Conservation (phyloP, 2,329 filamentous ascomycete species). For the Beauveria rudraprayagi region DNA sequence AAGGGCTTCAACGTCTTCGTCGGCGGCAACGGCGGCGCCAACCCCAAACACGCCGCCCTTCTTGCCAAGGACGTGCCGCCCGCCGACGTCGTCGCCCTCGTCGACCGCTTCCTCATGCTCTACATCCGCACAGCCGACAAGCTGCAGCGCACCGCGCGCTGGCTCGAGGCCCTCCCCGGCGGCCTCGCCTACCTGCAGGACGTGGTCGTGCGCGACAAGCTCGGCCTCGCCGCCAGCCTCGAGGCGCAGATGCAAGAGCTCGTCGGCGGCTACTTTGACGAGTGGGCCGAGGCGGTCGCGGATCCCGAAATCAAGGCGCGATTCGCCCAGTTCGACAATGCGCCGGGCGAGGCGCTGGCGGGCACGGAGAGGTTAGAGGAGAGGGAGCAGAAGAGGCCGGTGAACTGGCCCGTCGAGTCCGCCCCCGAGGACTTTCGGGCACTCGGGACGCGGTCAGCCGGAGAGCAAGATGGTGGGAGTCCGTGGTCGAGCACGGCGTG, state of each 20-base stretch:
- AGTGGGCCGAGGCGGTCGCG: constrained; percentile 79
- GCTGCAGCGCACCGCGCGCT: constrained; percentile 79
- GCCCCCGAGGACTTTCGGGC: constrained; percentile 62
- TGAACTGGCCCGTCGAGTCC: constrained; percentile 66
- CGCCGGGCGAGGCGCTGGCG: constrained; percentile 61
- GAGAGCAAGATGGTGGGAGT: constrained; percentile 18
- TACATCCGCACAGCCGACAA: constrained; percentile 91
- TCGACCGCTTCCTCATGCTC: constrained; percentile 87
- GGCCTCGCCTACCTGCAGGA: constrained; percentile 76
- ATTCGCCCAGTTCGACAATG: constrained; percentile 83
- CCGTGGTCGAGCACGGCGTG: constrained; percentile 47
- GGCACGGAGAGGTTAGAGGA: constrained; percentile 65
- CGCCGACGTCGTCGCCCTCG: constrained; percentile 70
- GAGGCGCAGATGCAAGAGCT: constrained; percentile 84
- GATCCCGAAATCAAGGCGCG: constrained; percentile 57
- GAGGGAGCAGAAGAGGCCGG: constrained; percentile 64
- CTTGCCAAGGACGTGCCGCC: constrained; percentile 80
- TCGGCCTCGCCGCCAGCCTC: constrained; percentile 76
- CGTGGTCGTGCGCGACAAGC: constrained; percentile 76
- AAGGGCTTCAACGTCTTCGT: constrained; percentile 94
- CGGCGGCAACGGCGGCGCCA: constrained; percentile 81
- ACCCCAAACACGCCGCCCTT: constrained; percentile 72
- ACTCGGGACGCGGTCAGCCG: constrained; percentile 28
- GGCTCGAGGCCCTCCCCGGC: constrained; percentile 77
- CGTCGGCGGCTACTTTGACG: constrained; percentile 78